phyloP scores from a whole-genome alignment of 1,284 basidiomycete species.

The Sphagnurus paluster region DNA sequence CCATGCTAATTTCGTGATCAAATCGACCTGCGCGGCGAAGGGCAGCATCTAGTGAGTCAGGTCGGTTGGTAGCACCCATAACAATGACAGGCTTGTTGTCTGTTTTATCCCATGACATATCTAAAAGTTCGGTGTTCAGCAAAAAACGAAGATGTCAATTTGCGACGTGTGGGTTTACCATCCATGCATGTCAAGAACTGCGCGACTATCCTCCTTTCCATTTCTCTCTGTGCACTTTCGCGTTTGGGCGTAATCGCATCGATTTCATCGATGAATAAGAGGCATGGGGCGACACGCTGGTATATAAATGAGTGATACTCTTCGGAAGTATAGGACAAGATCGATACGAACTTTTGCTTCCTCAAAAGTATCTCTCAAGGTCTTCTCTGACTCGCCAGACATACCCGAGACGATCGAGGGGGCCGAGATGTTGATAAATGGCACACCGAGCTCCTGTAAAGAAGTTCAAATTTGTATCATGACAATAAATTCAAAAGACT shows the following conservation, averaged over 20 bases:
- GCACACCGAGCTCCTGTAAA: conserved; percentile 81
- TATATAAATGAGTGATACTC: no score
- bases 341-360: conserved; percentile 80
- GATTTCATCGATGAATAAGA: conserved; percentile 96
- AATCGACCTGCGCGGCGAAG: conserved; percentile 92
- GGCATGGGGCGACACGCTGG: conserved; percentile 84
- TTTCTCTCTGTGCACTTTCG: conserved; percentile 96
- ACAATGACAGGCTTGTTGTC: conserved; percentile 91
- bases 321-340: no score
- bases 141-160: conserved; percentile 4
- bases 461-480: not conserved
- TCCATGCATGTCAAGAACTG: conserved; percentile 98
- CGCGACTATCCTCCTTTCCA: conserved; percentile 96
- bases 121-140: conserved; percentile 39
- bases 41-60: conserved; percentile 93
- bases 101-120: conserved; percentile 90
- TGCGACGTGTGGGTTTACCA: conserved; percentile 45
- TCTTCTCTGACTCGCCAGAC: conserved; percentile 98
- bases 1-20: conserved; percentile 97
- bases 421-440: conserved; percentile 92
- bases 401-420: conserved; percentile 96
- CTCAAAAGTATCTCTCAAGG: conserved; percentile 93
- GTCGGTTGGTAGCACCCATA: conserved; percentile 95
- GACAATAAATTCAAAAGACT: conserved; percentile 28
- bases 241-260: conserved; percentile 98